These are phyloP conservation scores for Firmiana major DNA, from an alignment of 345 rosid species.

Conservation along the genomic window DNA sequence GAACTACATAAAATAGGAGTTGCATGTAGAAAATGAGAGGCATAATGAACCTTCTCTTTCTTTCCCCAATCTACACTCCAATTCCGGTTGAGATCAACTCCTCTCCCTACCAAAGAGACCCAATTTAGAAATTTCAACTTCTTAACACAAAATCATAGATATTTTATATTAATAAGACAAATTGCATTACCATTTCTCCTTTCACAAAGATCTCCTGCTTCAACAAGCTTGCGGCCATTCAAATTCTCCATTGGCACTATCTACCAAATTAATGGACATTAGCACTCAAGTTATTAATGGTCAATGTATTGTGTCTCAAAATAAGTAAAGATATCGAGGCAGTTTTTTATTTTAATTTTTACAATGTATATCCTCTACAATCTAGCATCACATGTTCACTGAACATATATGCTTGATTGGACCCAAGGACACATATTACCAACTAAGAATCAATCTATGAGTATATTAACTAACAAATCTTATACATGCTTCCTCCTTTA, in stretches of 20 bases:
- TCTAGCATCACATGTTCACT: slow-evolving; percentile 7
- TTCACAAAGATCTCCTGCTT: slow-evolving; percentile 91
- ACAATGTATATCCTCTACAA: not conserved
- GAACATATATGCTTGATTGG: too few relatives aligned
- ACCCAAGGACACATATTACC: not conserved
- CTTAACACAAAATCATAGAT: slow-evolving; percentile 4
- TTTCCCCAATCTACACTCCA: slow-evolving; percentile 99
- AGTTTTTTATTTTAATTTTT: not conserved
- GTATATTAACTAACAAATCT: not conserved
- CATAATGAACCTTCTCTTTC: slow-evolving; percentile 73
- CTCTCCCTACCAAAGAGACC: slow-evolving; percentile 61
- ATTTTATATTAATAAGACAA: slow-evolving; percentile 10
- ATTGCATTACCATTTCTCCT: slow-evolving; percentile 72
- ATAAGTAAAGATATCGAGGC: not conserved
- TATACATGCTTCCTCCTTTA: not conserved
- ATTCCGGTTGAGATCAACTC: slow-evolving; percentile 95
- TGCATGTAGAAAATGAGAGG: not conserved
- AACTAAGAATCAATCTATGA: not conserved
- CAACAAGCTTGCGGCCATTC: slow-evolving; percentile 93
- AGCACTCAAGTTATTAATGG: slow-evolving; percentile 7
- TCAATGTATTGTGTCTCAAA: not conserved
- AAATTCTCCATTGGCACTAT: slow-evolving; percentile 90
- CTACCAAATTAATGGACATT: slow-evolving; percentile 34
- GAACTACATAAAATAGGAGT: slow-evolving; percentile 6
- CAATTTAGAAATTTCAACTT: slow-evolving; percentile 10